Evolutionary conservation across 2,329 filamentous ascomycete species (phyloP), one percentile per base, ranked within the genome.

Genomic region (Curvularia verruculosa): DNA sequence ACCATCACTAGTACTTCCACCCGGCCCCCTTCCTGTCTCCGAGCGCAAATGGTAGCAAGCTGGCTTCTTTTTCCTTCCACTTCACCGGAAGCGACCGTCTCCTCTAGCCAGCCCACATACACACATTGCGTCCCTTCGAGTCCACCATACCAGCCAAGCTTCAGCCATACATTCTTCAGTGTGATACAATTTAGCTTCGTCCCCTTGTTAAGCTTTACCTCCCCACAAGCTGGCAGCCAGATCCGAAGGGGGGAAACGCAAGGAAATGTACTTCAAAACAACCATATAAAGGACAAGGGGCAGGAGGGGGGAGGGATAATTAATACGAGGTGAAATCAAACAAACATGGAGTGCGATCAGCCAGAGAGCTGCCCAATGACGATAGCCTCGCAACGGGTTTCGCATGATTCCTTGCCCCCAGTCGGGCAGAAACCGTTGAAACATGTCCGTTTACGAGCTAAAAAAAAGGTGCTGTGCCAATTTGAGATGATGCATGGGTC

Each of bases 181-280:
- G 63, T 63, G 47, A 56, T 65, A 66, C 63, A 76, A 75, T 75
- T 76, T 76, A 64, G 59, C 56, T 67, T 74, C 73, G 65, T 74
- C 74, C 74, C 75, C 74, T 72, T 55, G 56, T 60, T 63, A 57
- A 71, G 63, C 68, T 67, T 69, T 66, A 75, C 75, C 68, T 76
- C 75, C 75, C 75, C 75, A 76, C 70, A 72, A 72, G 74, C 75
- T 73, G 74, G 69, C 66, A 75, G 72, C 76, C 74, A 76, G 71
- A 62, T 70, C 68, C 64, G 71, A 70, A 73, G 70, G 70, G 61
- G 70, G 67, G 63, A 68, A 71, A 72, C 67, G 67, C 65, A 67
- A 71, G 61, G 69, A 66, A 71, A 69, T 64, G 58, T 45, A 15
- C 24, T 45, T 10, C 3, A 59, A 56, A 68, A 56, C 58, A 63